phyloP scores from a whole-genome alignment of 2,329 filamentous ascomycete genomes.

The Nemania sp. region DNA sequence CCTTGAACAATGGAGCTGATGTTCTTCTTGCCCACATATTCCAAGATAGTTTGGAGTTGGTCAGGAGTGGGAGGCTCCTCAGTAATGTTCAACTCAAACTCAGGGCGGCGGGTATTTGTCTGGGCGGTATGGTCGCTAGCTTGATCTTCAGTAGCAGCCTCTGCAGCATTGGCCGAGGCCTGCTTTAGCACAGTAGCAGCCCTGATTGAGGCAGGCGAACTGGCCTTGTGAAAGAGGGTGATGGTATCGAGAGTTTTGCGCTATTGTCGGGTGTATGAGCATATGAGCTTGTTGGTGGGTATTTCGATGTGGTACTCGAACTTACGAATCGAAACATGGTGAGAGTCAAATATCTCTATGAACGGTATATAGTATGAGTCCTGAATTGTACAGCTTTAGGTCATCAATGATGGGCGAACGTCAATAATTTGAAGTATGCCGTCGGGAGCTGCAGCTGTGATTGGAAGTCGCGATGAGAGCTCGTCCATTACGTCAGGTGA shows the following conservation, averaged over 20 bases:
- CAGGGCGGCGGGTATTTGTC: slow-evolving; percentile 54
- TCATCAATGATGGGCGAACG: background rate
- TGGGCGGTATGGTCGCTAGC: slow-evolving; percentile 67
- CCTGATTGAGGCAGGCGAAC: slow-evolving; percentile 70
- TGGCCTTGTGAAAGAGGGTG: slow-evolving; percentile 92
- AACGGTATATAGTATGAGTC: background rate
- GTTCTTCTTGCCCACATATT: slow-evolving; percentile 71
- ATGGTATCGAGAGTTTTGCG: slow-evolving; percentile 85
- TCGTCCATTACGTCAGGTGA: no score
- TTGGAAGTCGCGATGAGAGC: background rate
- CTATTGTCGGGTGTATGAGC: slow-evolving; percentile 46
- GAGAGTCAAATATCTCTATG: background rate
- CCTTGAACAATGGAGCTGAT: slow-evolving; percentile 69
- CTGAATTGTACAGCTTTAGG: background rate
- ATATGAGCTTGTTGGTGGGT: background rate
- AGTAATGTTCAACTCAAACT: slow-evolving; percentile 87
- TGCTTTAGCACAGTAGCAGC: slow-evolving; percentile 80
- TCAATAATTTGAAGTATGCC: slow-evolving; percentile 20
- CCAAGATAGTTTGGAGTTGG: slow-evolving; percentile 81
- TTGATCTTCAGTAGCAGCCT: slow-evolving; percentile 73
- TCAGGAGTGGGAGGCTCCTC: slow-evolving; percentile 79
- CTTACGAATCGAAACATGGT: slow-evolving; percentile 31
- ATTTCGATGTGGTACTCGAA: background rate
- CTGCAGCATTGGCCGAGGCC: slow-evolving; percentile 68
- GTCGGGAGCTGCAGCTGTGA: slow-evolving; percentile 27